A percentile compares a stretch with the other conserved stretches of the same genome.
phyloP scores from a whole-genome alignment of 2,329 filamentous ascomycete genomes.

The Tolypocladium cylindrosporum region DNA sequence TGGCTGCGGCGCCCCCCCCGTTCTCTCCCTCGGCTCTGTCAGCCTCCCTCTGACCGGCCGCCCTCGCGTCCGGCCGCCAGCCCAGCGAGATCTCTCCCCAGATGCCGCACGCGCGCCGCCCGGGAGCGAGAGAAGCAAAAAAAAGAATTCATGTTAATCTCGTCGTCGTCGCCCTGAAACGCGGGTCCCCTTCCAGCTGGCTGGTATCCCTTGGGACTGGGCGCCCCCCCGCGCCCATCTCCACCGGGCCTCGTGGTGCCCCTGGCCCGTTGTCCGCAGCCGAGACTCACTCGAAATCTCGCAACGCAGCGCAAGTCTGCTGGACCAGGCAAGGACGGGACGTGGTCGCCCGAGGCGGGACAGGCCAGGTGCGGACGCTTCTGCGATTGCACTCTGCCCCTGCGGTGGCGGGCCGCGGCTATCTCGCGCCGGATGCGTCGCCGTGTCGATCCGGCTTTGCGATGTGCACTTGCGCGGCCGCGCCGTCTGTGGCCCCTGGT shows the following conservation, averaged over 20 bases:
- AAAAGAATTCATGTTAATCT: neutral
- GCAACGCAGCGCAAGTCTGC: neutral
- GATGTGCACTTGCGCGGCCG: neutral
- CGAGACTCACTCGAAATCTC: neutral
- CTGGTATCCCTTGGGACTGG: too few species aligned
- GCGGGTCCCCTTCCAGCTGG: neutral
- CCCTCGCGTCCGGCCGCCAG: neutral
- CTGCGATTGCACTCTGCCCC: too few species aligned
- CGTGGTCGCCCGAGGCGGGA: neutral
- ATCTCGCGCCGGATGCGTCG: neutral
- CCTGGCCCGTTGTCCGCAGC: neutral
- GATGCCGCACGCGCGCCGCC: neutral
- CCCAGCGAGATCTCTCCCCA: neutral
- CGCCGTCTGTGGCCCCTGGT: neutral
- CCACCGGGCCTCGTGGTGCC: neutral
- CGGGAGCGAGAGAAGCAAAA: neutral
- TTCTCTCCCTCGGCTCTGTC: neutral
- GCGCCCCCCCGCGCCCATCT: neutral
- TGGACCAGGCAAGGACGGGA: neutral
- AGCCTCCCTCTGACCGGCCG: neutral
- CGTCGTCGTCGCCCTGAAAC: neutral
- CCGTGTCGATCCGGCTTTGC: too few species aligned
- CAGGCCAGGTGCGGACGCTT: neutral
- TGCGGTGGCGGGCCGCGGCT: neutral
- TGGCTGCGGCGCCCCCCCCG: neutral